phyloP scores from a whole-genome alignment of 306 rosid genomes.

The Carpinus viminea region DNA sequence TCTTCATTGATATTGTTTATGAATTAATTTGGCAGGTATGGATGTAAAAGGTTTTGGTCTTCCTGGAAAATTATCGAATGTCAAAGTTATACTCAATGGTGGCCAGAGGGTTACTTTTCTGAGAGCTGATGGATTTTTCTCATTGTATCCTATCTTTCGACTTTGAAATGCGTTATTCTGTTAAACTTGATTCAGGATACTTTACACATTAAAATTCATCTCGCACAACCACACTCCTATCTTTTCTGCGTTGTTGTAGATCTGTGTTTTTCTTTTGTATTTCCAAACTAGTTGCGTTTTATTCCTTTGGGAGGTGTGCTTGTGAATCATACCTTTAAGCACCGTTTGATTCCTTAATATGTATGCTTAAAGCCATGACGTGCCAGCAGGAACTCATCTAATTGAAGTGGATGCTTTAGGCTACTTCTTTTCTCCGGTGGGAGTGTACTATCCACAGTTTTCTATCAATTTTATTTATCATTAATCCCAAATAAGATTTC shows the following conservation, averaged over 20 bases:
- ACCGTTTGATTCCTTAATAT: constrained; percentile 50
- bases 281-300: neutral
- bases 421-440: constrained; percentile 87
- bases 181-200: constrained; percentile 21
- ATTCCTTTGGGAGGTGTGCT: neutral
- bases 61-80: constrained; percentile 72
- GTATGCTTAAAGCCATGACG: constrained; percentile 71
- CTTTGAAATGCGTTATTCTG: neutral
- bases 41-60: constrained; percentile 61
- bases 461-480: constrained; percentile 3
- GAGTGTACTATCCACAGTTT: constrained; percentile 26
- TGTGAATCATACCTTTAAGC: constrained; percentile 23
- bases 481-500: constrained; percentile 11
- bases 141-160: constrained; percentile 80
- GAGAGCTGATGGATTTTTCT: constrained; percentile 94
- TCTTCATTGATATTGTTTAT: neutral
- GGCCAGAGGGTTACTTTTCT: constrained; percentile 87
- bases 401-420: constrained; percentile 91
- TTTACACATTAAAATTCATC: neutral
- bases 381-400: constrained; percentile 95
- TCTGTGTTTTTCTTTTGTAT: neutral
- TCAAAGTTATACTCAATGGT: constrained; percentile 89
- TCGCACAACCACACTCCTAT: constrained; percentile 10
- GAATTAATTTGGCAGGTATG: constrained; percentile 50
- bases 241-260: neutral